phyloP scores from a whole-genome alignment of 176 grass and related monocot species.

The Microstegium vimineum region DNA sequence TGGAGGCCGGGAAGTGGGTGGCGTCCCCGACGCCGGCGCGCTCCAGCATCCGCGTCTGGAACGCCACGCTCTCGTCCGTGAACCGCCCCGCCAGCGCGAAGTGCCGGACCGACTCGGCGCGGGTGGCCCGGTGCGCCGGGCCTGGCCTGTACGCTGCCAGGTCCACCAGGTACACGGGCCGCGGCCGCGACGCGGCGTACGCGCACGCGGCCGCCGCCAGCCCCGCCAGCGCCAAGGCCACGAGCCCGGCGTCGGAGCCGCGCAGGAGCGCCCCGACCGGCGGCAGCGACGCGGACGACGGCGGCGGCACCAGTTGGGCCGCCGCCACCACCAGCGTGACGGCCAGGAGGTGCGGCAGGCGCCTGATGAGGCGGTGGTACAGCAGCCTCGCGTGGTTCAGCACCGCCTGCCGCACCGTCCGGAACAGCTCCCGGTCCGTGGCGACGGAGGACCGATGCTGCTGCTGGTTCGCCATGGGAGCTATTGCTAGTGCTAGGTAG shows the following conservation, averaged over 20 bases:
- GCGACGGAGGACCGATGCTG: neutral
- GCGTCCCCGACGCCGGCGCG: slow-evolving; percentile 48
- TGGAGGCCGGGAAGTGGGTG: slow-evolving; percentile 51
- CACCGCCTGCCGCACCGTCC: slow-evolving; percentile 27
- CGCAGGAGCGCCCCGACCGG: neutral
- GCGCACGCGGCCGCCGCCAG: slow-evolving; percentile 16
- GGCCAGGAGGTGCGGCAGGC: slow-evolving; percentile 36
- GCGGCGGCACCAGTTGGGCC: neutral
- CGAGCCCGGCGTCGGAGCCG: neutral
- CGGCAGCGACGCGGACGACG: neutral
- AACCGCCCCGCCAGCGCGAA: slow-evolving; percentile 28
- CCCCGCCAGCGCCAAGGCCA: neutral
- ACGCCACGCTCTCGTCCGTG: slow-evolving; percentile 37
- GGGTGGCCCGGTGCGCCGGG: slow-evolving; percentile 20
- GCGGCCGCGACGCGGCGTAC: slow-evolving; percentile 27
- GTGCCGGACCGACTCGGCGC: slow-evolving; percentile 7
- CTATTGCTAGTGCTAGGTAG: neutral
- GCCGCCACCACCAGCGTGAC: slow-evolving; percentile 23
- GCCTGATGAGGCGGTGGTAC: slow-evolving; percentile 25
- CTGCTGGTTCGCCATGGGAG: neutral
- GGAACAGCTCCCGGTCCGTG: slow-evolving; percentile 33
- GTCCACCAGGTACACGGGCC: slow-evolving; percentile 54
- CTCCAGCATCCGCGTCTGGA: slow-evolving; percentile 61
- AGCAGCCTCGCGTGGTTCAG: slow-evolving; percentile 35
- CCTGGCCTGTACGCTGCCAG: slow-evolving; percentile 34